These are phyloP conservation scores for Arachis monticola DNA, from an alignment of 331 rosid genomes.

Conservation along the genomic window DNA sequence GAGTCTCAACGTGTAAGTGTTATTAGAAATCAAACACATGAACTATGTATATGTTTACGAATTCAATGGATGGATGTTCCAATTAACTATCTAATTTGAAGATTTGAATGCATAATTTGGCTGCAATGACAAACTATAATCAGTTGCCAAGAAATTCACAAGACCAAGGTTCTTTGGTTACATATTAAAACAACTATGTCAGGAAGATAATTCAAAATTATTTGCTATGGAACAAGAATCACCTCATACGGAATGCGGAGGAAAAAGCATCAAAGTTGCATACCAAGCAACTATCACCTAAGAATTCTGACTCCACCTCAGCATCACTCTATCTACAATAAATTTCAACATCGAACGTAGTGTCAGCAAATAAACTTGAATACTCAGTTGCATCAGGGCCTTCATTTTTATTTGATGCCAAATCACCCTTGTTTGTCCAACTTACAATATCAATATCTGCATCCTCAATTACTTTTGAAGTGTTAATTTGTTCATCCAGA, in stretches of 20 bases:
- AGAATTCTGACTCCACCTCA: constrained; percentile 73
- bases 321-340: constrained; percentile 65
- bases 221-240: constrained; percentile 26
- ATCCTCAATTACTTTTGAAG: constrained; percentile 48
- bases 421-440: constrained; percentile 56
- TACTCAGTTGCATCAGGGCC: constrained; percentile 85
- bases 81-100: constrained; percentile 25
- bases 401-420: constrained; percentile 47
- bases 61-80: neutral
- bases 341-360: constrained; percentile 58
- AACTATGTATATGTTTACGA: neutral
- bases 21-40: no score
- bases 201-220: constrained; percentile 25
- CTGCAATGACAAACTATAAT: neutral
- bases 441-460: constrained; percentile 66
- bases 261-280: constrained; percentile 53
- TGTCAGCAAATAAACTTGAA: constrained; percentile 82
- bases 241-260: constrained; percentile 62
- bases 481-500: constrained; percentile 46
- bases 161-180: neutral
- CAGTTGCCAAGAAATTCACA: constrained; percentile 31
- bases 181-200: constrained; percentile 17
- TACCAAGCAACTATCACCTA: constrained; percentile 52
- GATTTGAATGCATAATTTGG: constrained; percentile 6
- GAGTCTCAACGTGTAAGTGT: no score